Evolutionary conservation across 768 basidiomycete genomes (phyloP), one percentile per base, ranked within the genome.

Genomic region (Russula olivacea): DNA sequence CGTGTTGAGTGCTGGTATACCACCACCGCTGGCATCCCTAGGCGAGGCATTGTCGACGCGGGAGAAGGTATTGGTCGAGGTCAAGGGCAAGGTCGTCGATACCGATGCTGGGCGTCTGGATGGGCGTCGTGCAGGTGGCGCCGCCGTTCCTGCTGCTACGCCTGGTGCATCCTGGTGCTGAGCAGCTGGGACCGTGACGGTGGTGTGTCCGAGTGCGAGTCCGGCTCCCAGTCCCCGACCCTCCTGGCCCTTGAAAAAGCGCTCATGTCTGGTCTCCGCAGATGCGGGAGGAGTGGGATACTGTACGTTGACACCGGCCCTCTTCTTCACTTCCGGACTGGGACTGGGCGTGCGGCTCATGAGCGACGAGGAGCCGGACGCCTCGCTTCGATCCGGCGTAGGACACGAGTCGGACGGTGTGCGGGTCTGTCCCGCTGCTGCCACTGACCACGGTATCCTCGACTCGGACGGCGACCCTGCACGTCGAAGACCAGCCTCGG

Each of bases 371-470:
- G 38, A 10, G 2, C 2, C 28, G 28, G 2, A 4, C n/a, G 12
- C 12, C n/a, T 34, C 49, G 52, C 52, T 25, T 36, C 25, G 58
- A 36, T 34, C 58, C 21, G 8, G 34, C 9, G 32, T 58, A 10
- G 34, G 23, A n/a, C 17, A 43, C 43, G 4, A 34, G 12, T 36
- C 36, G 12, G 36, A 36, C 36, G 12, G 2, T 36, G 36, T 36
- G 11, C 25, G 52, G n/a, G 38, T 7, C 51, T 32, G 48, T 15
- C n/a, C 36, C 6, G n/a, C 41, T 25, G 52, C 7, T n/a, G n/a
- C n/a, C n/a, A n/a, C n/a, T 32, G 32, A 52, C 28, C 34, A 38
- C n/a, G 62, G 58, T 49, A 59, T 59, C 23, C 52, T 59, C n/a
- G n/a, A n/a, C n/a, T n/a, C n/a, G 14, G 63, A 60, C 11, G 58